Evolutionary conservation across 305 asterid species (phyloP), one percentile per base, ranked within the genome.

Genomic region (Fraxinus dipetala): DNA sequence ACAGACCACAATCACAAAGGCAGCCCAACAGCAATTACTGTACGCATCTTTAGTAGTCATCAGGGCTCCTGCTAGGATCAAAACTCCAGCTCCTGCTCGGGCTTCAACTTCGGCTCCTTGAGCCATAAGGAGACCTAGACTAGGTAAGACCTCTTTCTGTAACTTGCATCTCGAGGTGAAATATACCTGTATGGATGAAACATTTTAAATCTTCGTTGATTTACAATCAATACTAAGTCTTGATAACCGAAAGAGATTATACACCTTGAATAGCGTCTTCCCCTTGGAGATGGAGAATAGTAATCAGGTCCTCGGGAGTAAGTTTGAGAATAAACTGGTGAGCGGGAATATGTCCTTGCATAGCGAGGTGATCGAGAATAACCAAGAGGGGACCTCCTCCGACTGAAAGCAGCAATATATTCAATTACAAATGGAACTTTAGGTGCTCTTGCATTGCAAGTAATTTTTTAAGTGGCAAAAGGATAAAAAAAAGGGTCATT

Each of bases 31-130:
- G 30, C 8, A 5, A 6, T 35, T 28, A 14, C 4, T 67, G 28
- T 26, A 13, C 5, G 22, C 26, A 72, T 51, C 35, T 75, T 45
- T 69, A 87, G 80, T 90, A 89, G 45, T 43, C 78, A 0, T 40
- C 85, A 0, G 80, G 69, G 82, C 86, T 86, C 75, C 75, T 63
- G 11, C 78, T 45, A 6, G 28, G 18, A 75, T 83, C 78, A 5
- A 20, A 13, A 77, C 93, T 88, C 75, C 90, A 3, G 81, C 90
- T 84, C 61, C 85, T 78, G 2, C 11, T 35, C 0, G 87, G 89
- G 75, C 89, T 80, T 36, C 38, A 75, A 51, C 93, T 90, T 75
- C 3, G 48, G 45, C 97, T 89, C 70, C 92, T 87, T n/a, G 92
- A 85, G 31, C 78, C 86, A 59, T 85, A 85, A 0, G 92, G 91